These are phyloP conservation scores for Juglanconis juglandina DNA, from an alignment of 2,329 filamentous ascomycete species.

Conservation along the genomic window DNA sequence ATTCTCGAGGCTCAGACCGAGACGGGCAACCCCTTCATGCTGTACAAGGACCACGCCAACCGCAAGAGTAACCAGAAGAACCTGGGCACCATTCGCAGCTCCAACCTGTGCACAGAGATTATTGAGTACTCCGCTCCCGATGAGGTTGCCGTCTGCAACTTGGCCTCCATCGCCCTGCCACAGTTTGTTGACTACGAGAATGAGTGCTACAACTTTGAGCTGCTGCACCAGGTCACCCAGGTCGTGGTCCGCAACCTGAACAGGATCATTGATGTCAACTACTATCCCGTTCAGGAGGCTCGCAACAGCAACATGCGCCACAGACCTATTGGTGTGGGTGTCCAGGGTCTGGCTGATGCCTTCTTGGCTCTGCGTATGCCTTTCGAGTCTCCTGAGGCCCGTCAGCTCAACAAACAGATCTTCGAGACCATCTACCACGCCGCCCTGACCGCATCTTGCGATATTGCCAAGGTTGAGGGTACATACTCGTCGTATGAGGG, in stretches of 20 bases:
- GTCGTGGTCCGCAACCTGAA: constrained; percentile 94
- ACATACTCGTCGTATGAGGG: constrained; percentile 88
- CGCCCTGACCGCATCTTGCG: constrained; percentile 81
- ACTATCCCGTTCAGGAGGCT: constrained; percentile 95
- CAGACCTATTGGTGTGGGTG: constrained; percentile 91
- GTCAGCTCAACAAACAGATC: constrained; percentile 93
- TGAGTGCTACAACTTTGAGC: constrained; percentile 89
- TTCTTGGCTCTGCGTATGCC: constrained; percentile 96
- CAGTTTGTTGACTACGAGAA: constrained; percentile 84
- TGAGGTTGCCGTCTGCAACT: constrained; percentile 97
- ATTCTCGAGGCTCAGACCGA: constrained; percentile 98
- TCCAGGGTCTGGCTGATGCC: constrained; percentile 94
- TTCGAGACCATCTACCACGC: constrained; percentile 99
- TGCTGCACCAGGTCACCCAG: constrained; percentile 90
- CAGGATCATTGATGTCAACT: constrained; percentile 97
- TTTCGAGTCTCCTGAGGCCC: constrained; percentile 93
- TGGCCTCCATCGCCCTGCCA: constrained; percentile 89
- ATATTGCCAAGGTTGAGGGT: constrained; percentile 79
- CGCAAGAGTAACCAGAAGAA: constrained; percentile 99
- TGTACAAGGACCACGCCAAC: constrained; percentile 99
- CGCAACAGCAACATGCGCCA: constrained; percentile 96
- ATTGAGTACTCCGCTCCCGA: constrained; percentile 96
- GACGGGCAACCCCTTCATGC: constrained; percentile 98
- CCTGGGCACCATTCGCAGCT: constrained; percentile 95
- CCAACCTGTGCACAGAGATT: constrained; percentile 98